phyloP scores from a whole-genome alignment of 768 basidiomycete genomes.

The Leucosporidium yakuticum region DNA sequence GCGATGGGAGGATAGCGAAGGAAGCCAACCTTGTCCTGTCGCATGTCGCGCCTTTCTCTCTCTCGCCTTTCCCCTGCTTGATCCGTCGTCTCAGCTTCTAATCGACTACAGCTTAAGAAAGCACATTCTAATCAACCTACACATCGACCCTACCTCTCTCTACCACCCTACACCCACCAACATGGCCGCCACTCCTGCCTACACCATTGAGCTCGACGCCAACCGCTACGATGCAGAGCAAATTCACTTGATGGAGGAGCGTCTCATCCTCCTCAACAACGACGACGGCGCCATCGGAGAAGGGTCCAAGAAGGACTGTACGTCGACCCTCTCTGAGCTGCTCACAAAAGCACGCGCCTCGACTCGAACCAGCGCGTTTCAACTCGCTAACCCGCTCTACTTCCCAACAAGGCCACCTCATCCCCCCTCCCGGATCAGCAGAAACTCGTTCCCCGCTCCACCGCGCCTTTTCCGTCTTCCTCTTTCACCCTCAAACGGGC shows the following conservation, averaged over 20 bases:
- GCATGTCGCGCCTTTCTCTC: too few relatives aligned
- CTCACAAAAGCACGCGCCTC: not conserved
- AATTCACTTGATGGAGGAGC: conserved; percentile 90
- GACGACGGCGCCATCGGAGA: conserved; percentile 77
- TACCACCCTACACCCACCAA: not conserved
- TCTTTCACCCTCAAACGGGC: conserved; percentile 90
- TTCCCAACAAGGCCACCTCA: conserved; percentile 71
- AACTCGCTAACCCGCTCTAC: not conserved
- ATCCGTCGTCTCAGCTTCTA: too few relatives aligned
- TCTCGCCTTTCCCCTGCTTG: too few relatives aligned
- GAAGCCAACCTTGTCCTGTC: too few relatives aligned
- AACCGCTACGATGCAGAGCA: conserved; percentile 85
- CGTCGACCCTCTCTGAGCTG: conserved; percentile 3
- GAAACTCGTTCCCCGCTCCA: conserved; percentile 75
- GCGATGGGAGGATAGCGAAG: too few relatives aligned
- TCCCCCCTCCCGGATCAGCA: conserved; percentile 76
- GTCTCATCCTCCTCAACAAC: conserved; percentile 79
- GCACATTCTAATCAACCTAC: too few relatives aligned
- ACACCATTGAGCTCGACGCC: conserved; percentile 54
- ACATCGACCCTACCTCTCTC: not conserved
- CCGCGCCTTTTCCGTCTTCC: conserved; percentile 94
- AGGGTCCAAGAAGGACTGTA: conserved; percentile 93
- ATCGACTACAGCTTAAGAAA: too few relatives aligned
- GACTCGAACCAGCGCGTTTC: not conserved
- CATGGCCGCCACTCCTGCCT: not conserved